Evolutionary conservation across 352 stramenopile species (phyloP).

Genomic region (Globisporangium recalcitrans): DNA sequence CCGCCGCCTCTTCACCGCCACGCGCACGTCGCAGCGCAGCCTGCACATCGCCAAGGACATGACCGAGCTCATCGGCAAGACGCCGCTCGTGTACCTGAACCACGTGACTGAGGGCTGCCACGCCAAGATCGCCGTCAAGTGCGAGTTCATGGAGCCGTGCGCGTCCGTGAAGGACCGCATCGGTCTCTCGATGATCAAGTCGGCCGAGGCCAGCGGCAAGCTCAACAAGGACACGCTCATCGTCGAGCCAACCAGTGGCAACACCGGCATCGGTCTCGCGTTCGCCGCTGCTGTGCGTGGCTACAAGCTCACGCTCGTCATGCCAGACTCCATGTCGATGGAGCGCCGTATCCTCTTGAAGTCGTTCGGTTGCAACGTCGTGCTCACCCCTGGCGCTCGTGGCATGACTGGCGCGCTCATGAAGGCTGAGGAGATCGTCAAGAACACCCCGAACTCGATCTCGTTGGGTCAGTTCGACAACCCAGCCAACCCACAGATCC

Average conservation of each 20-base stretch:
- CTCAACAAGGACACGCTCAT: conserved; percentile 80
- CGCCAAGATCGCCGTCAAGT: conserved; percentile 87
- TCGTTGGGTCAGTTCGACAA: conserved; percentile 96
- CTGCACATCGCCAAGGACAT: conserved; percentile 91
- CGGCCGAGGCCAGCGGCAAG: conserved; percentile 60
- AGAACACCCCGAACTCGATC: conserved; percentile 70
- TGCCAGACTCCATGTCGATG: conserved; percentile 95
- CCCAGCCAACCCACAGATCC: conserved; percentile 93
- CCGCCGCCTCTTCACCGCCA: conserved; percentile 25
- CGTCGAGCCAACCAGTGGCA: conserved; percentile 93
- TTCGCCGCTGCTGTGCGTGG: conserved; percentile 88
- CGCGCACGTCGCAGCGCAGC: conserved; percentile 33
- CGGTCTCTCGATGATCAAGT: conserved; percentile 81
- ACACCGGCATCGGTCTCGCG: conserved; percentile 93
- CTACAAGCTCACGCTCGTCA: conserved; percentile 92
- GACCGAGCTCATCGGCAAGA: conserved; percentile 93
- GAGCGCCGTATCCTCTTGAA: conserved; percentile 94
- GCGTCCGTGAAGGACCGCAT: conserved; percentile 86
- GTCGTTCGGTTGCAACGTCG: conserved; percentile 88
- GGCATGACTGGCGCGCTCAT: conserved; percentile 77
- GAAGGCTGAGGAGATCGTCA: conserved; percentile 74
- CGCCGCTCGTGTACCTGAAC: conserved; percentile 92
- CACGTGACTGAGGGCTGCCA: conserved; percentile 67
- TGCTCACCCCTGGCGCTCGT: conserved; percentile 87
- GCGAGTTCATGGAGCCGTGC: conserved; percentile 88